Conservation (phyloP, 345 rosid species). For the Salix viminalis region DNA sequence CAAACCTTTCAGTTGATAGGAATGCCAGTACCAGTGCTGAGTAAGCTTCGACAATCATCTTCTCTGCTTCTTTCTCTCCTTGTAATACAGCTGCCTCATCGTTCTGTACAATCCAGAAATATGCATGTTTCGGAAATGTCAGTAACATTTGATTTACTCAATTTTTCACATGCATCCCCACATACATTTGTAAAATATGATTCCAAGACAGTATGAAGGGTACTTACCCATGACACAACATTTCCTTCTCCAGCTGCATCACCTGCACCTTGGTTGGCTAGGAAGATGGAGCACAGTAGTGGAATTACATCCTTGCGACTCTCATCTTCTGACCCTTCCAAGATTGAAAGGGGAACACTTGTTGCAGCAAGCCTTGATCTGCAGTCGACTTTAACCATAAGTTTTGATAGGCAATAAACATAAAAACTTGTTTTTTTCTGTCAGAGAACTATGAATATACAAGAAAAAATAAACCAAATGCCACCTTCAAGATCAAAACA, state of each 20-base stretch:
- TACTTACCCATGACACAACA: slow-evolving; percentile 58
- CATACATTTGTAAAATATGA: background rate
- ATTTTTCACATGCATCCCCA: background rate
- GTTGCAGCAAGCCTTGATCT: slow-evolving; percentile 80
- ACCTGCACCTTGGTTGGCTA: slow-evolving; percentile 63
- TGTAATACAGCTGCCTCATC: slow-evolving; percentile 72
- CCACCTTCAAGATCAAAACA: background rate
- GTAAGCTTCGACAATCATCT: slow-evolving; percentile 97
- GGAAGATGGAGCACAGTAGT: slow-evolving; percentile 75
- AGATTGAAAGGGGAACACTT: slow-evolving; percentile 47
- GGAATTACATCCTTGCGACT: slow-evolving; percentile 58
- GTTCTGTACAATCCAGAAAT: slow-evolving; percentile 32
- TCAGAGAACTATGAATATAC: background rate
- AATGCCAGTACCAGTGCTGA: slow-evolving; percentile 92
- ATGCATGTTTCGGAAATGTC: background rate
- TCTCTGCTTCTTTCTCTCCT: slow-evolving; percentile 98
- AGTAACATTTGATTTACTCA: background rate
- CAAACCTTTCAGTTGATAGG: slow-evolving; percentile 92
- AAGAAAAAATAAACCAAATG: background rate
- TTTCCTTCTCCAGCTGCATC: slow-evolving; percentile 60
- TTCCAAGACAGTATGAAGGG: background rate
- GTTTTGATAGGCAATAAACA: background rate
- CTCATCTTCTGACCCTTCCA: slow-evolving; percentile 46
- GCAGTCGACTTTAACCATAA: slow-evolving; percentile 16
- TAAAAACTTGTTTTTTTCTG: background rate